These are phyloP conservation scores for Reutealis trisperma DNA, from an alignment of 345 rosid genomes.

Conservation along the genomic window DNA sequence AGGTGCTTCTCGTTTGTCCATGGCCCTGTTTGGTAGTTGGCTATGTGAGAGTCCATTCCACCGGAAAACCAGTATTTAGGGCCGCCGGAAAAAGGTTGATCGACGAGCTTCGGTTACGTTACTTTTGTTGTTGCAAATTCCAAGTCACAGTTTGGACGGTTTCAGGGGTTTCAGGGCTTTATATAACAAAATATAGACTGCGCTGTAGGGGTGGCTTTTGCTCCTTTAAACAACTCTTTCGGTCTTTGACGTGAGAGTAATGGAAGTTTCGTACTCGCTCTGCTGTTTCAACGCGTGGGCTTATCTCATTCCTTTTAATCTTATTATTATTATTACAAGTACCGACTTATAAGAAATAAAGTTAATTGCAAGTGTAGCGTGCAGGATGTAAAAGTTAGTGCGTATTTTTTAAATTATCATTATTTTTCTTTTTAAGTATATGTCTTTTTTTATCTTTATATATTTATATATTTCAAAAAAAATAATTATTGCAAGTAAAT, in stretches of 20 bases:
- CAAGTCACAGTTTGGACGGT: not conserved
- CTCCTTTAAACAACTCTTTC: not conserved
- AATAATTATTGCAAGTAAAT: no score
- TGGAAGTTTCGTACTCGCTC: not conserved
- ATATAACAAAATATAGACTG: not conserved
- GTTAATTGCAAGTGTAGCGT: no score
- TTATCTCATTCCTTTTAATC: no score
- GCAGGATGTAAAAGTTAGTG: no score
- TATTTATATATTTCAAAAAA: no score
- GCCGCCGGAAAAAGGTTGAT: not conserved
- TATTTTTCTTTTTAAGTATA: no score
- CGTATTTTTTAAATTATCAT: no score
- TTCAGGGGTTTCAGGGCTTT: not conserved
- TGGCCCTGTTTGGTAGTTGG: conserved; percentile 5
- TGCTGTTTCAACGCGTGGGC: not conserved
- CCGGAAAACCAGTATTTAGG: not conserved
- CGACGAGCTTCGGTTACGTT: not conserved
- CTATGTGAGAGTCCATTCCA: conserved; percentile 13
- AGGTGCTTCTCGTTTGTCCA: conserved; percentile 59
- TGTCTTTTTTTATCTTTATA: no score
- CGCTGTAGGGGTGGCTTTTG: not conserved
- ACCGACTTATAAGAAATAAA: no score
- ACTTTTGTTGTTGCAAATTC: not conserved
- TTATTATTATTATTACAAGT: no score
- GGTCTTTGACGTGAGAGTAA: not conserved